phyloP scores from a whole-genome alignment of 345 rosid genomes.

The Populus euphratica region DNA sequence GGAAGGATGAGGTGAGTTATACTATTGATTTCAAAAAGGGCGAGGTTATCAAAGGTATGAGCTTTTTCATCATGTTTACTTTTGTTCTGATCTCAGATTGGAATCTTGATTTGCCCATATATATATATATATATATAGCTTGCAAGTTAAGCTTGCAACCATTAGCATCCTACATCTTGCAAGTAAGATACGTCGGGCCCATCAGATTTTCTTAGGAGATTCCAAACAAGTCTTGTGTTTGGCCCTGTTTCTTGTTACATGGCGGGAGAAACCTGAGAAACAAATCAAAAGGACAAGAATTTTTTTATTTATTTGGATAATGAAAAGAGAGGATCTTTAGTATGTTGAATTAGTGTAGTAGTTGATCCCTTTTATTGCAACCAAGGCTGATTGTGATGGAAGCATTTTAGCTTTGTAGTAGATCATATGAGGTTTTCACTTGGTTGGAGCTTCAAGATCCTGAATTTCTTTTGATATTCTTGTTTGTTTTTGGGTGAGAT shows the following conservation, averaged over 20 bases:
- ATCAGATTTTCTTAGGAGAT: not conserved
- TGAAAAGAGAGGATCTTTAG: not conserved
- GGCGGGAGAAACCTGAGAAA: not conserved
- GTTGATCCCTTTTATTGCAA: not conserved
- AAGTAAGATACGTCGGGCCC: not conserved
- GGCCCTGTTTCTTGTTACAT: not conserved
- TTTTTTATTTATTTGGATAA: not conserved
- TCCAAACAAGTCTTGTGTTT: not conserved
- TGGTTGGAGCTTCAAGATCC: not conserved
- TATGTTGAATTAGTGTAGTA: not conserved
- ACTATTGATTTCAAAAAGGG: slow-evolving; percentile 92
- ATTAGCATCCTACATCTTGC: not conserved
- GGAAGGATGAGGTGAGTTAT: slow-evolving; percentile 70
- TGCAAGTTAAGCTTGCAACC: too few species aligned
- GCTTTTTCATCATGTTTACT: not conserved
- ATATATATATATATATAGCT: too few species aligned
- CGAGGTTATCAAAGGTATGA: slow-evolving; percentile 75
- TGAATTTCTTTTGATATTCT: not conserved
- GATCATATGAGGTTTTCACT: not conserved
- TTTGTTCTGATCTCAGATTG: not conserved
- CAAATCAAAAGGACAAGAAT: not conserved
- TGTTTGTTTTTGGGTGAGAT: not conserved
- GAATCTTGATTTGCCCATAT: not conserved
- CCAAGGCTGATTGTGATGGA: not conserved
- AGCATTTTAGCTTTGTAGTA: not conserved